Evolutionary conservation across 108 stramenopile species (phyloP), one percentile per base, ranked within the genome.

Genomic region (Stephanodiscus minutulus): DNA sequence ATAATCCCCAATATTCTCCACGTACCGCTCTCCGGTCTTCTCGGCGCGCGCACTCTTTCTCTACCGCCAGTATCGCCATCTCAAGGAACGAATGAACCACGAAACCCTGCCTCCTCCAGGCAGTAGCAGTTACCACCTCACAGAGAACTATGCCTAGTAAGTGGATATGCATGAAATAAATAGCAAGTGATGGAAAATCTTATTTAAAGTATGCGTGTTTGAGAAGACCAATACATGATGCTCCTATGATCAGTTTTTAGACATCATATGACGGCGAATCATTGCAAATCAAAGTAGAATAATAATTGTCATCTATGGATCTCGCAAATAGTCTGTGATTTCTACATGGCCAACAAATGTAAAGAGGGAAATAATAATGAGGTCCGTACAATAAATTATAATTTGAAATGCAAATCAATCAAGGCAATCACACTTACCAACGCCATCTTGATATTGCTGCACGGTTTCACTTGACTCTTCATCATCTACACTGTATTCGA

Each of bases 401-500:
- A 28, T 25, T 17, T 33, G 35, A n/a, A 35, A 71, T 58, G 20
- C 15, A 3, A 22, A 71, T 48, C 22, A 13, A 17, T 61, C 17
- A 31, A 5, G 13, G 41, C 39, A 7, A 20, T 28, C 21, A 21
- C 27, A 47, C 71, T 73, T 52, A 71, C 78, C 63, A 12, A 68
- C 53, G 18, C 80, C 73, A 77, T 70, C 80, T 36, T 29, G 18
- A 37, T 64, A 48, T n/a, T 35, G 4, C 46, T 44, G 15, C 24
- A 1, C 48, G 12, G 18, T 65, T 7, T 17, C 43, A 12, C 27
- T 24, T 7, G 9, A 18, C 12, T 46, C 31, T 2, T 41, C 27
- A 12, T 56, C 35, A 2, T 56, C 62, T 27, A 24, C 69, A 48
- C 65, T 54, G 46, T 91, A 94, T 79, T 94, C 93, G 29, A 93